A percentile compares a stretch with the other conserved stretches of the same genome.
These are phyloP conservation scores for Leishmania mexicana DNA, from an alignment of 208 protist species.

Conservation along the genomic window DNA sequence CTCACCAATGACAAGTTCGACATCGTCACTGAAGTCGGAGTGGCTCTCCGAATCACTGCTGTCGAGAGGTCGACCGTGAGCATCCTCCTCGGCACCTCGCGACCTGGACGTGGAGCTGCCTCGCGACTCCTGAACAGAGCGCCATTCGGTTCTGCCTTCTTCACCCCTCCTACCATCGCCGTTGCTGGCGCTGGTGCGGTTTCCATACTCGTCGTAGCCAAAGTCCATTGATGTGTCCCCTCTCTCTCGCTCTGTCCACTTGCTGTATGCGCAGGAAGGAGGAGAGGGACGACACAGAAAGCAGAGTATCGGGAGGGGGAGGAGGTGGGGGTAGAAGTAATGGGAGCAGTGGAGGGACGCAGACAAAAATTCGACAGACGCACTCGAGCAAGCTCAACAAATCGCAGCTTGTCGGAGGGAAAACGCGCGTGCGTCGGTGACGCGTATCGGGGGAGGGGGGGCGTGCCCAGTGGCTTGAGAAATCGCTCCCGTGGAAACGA, in stretches of 20 bases:
- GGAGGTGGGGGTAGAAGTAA: too few species aligned
- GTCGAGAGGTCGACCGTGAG: not conserved
- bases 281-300: not conserved
- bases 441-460: not conserved
- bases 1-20: conserved; percentile 85
- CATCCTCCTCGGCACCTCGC: conserved; percentile 18
- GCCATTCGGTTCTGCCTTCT: conserved; percentile 34
- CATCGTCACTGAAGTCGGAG: conserved; percentile 81
- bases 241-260: not conserved
- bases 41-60: not conserved
- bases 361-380: not conserved
- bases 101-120: conserved; percentile 26
- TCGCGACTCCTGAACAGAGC: conserved; percentile 28
- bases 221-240: conserved; percentile 54
- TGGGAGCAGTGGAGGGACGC: not conserved
- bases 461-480: not conserved
- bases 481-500: not conserved
- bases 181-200: conserved; percentile 23
- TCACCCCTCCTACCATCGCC: conserved; percentile 11
- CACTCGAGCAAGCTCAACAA: not conserved
- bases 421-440: not conserved
- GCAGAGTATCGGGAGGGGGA: not conserved
- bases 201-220: conserved; percentile 75
- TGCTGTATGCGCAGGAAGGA: not conserved
- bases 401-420: not conserved